Evolutionary conservation across 495 filamentous ascomycete genomes (phyloP).

Genomic region (Penicillium alfredii): DNA sequence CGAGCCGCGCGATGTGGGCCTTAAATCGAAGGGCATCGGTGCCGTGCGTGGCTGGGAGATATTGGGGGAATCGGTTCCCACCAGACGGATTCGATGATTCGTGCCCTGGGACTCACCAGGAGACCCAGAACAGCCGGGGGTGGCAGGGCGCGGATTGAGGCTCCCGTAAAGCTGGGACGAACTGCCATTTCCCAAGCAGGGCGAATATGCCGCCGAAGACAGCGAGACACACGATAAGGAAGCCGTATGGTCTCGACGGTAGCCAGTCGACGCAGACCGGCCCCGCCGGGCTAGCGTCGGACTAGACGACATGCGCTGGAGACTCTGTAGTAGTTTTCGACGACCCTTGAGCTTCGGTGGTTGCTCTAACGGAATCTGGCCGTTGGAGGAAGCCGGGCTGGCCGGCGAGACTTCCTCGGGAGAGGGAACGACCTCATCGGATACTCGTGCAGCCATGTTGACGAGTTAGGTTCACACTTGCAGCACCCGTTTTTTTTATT

Average conservation of each 20-base stretch:
- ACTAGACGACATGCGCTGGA: slow-evolving; percentile 86
- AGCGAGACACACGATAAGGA: slow-evolving; percentile 87
- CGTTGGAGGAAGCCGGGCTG: slow-evolving; percentile 27
- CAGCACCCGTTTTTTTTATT: no score
- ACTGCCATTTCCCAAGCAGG: slow-evolving; percentile 44
- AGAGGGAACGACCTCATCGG: slow-evolving; percentile 23
- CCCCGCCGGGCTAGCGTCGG: slow-evolving; percentile 63
- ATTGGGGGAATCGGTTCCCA: slow-evolving; percentile 36
- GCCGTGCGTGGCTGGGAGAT: slow-evolving; percentile 35
- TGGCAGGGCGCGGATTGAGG: slow-evolving; percentile 50
- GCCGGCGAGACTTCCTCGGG: slow-evolving; percentile 21
- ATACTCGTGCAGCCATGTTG: slow-evolving; percentile 28
- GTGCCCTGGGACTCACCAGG: slow-evolving; percentile 30
- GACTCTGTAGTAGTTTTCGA: slow-evolving; percentile 65
- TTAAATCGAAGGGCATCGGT: slow-evolving; percentile 60
- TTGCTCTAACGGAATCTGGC: slow-evolving; percentile 44
- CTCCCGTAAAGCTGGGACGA: slow-evolving; percentile 57
- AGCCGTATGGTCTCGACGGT: slow-evolving; percentile 61
- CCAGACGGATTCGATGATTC: slow-evolving; percentile 45
- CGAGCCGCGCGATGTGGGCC: slow-evolving; percentile 40
- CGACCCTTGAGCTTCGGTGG: slow-evolving; percentile 65
- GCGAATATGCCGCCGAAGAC: slow-evolving; percentile 53
- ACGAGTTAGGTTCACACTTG: neutral
- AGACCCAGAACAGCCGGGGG: slow-evolving; percentile 52
- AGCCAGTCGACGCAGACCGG: slow-evolving; percentile 49